These are phyloP conservation scores for Moniliophthora roreri DNA, from an alignment of 1,284 basidiomycete species.

Conservation along the genomic window DNA sequence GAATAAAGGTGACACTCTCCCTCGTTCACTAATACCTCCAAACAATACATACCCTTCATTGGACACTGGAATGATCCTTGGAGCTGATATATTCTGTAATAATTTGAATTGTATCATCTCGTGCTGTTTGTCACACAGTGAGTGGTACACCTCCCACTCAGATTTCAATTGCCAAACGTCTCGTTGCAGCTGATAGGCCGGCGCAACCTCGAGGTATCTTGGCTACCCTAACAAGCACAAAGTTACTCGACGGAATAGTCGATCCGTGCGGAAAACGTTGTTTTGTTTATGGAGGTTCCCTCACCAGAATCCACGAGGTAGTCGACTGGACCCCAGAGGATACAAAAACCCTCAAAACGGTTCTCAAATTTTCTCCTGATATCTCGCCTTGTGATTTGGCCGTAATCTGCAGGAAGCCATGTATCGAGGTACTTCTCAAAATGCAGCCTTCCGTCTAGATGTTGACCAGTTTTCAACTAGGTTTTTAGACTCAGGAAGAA, in stretches of 20 bases:
- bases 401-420: slow-evolving; percentile 40
- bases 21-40: not conserved
- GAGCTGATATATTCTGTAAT: slow-evolving; percentile 43
- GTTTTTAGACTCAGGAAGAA: slow-evolving; percentile 23
- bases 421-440: slow-evolving; percentile 37
- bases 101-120: slow-evolving; percentile 52
- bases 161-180: not conserved
- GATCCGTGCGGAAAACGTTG: slow-evolving; percentile 38
- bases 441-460: not conserved
- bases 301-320: not conserved
- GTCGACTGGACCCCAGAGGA: slow-evolving; percentile 21
- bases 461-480: slow-evolving; percentile 15
- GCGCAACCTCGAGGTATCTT: slow-evolving; percentile 25
- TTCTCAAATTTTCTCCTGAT: slow-evolving; percentile 36
- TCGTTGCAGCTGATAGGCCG: slow-evolving; percentile 30
- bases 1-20: slow-evolving; percentile 28
- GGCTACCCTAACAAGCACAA: slow-evolving; percentile 23
- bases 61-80: slow-evolving; percentile 19
- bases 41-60: slow-evolving; percentile 1
- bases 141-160: slow-evolving; percentile 14
- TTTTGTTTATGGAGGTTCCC: slow-evolving; percentile 23
- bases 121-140: slow-evolving; percentile 53
- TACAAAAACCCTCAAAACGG: slow-evolving; percentile 23
- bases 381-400: slow-evolving; percentile 43
- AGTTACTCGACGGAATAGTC: slow-evolving; percentile 21